Evolutionary conservation across 805 yeast species (phyloP), one percentile per base, ranked within the genome.

Genomic region (Wickerhamiella brachini): DNA sequence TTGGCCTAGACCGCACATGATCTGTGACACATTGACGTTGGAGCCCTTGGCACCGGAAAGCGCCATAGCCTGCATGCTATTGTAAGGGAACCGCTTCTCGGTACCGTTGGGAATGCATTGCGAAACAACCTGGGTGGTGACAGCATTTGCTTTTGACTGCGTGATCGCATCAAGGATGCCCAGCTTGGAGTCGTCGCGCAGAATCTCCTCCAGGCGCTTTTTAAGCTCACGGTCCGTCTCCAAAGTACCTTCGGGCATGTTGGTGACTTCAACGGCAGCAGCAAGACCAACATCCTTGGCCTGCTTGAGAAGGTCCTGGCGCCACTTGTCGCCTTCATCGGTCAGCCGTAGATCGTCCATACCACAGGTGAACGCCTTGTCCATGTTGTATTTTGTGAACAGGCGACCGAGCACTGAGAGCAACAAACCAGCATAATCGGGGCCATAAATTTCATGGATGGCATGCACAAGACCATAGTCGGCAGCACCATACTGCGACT

Each of bases 41-140:
- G 98, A 93, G 65, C 99, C 99, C 71, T 93, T 93, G 54, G 99
- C 99, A 69, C 99, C 99, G 44, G 97, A 90, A 45, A 93, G 73
- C 2, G 98, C 97, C 99, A 93, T 93, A 39, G 95, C 81, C 75
- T 93, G 98, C 97, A 93, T 93, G 39, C 95, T 80, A 70, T 93
- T 93, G 70, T 82, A 76, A 13, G 99, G 99, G 76, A 93, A 93
- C 65, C 81, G 75, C 70, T 93, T 93, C 84, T 86, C 85, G 1
- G 97, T 86, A 64, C 97, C 97, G 41, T 73, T 90, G 45, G 99
- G 99, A 64, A 93, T 89, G 80, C 97, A 87, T 67, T 79, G 80
- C 51, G 89, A 73, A 41, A 90, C 97, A 64, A 94, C 97, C 65
- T 85, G 83, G n/a, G 97, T 83, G 0, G 97, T 89, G 54, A 93